Evolutionary conservation across 1,284 basidiomycete species (phyloP).

Genomic region (Fistulina hepatica): DNA sequence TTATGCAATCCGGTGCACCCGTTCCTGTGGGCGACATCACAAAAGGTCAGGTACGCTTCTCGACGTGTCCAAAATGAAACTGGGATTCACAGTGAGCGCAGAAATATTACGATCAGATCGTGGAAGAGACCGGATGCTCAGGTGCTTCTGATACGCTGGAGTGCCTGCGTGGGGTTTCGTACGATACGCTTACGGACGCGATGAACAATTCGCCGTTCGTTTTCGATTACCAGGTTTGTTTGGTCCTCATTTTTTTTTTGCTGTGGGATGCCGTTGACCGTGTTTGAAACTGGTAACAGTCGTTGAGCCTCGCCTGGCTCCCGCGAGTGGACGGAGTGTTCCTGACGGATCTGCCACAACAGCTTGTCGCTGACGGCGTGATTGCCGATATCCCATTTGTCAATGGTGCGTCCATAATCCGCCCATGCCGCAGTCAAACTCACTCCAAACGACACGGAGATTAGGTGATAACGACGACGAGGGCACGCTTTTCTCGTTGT

Average conservation of each 20-base stretch:
- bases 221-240: constrained; percentile 34
- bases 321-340: constrained; percentile 33
- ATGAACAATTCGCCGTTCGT: constrained; percentile 33
- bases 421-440: not conserved
- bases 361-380: constrained; percentile 22
- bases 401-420: constrained; percentile 16
- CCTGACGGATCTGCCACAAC: constrained; percentile 24
- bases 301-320: constrained; percentile 23
- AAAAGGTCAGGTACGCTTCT: constrained; percentile 23
- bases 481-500: constrained; percentile 28
- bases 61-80: not conserved
- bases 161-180: constrained; percentile 38
- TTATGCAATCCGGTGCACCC: constrained; percentile 43
- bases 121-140: constrained; percentile 33
- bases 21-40: constrained; percentile 33
- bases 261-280: constrained; percentile 15
- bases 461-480: constrained; percentile 30
- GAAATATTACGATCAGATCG: constrained; percentile 34
- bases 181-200: constrained; percentile 29
- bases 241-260: not conserved
- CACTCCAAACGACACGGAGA: not conserved
- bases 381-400: constrained; percentile 28
- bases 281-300: constrained; percentile 23
- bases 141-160: constrained; percentile 32
- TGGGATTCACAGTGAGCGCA: not conserved